Base-by-base conservation (phyloP, 305 asterid genomes). In the Andrographis paniculata region DNA sequence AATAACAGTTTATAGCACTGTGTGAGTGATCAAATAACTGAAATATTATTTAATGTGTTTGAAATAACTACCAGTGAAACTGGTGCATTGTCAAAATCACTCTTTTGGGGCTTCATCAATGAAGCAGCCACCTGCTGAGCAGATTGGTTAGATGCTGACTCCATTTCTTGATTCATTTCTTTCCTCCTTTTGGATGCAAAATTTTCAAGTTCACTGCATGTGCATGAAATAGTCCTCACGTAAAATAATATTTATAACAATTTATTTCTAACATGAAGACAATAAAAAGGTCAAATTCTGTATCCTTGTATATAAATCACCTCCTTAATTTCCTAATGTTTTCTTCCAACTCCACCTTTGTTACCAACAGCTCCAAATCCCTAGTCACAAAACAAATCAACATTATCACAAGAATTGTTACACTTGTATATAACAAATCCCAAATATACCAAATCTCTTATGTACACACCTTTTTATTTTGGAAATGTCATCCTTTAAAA, bases 381-480 rank as follows among this genome's bases (percentile, higher is more conserved):
- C 95, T 87, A 72, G 51, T 50, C 24, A 58, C 23, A 9, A 52
- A 47, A 39, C 17, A n/a, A 37, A 49, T 14, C 6, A 20, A 23
- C 13, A 51, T 38, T 16, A 45, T 28, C 17, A 12, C 30, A 15
- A 33, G 17, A 9, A 24, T 0, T 2, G 12, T 33, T 33, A 18
- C 10, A 18, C 9, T 8, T 33, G 13, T n/a, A n/a, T n/a, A n/a
- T n/a, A n/a, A n/a, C n/a, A n/a, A n/a, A n/a, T n/a, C n/a, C n/a
- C n/a, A n/a, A n/a, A n/a, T n/a, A n/a, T n/a, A n/a, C n/a, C n/a
- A n/a, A n/a, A n/a, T n/a, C n/a, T n/a, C n/a, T n/a, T n/a, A n/a
- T n/a, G n/a, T n/a, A n/a, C n/a, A n/a, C n/a, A n/a, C 98, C 94
- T 82, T 71, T 73, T 80, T 14, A 89, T 74, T 9, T 24, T 55